Evolutionary conservation across 2,329 filamentous ascomycete genomes (phyloP), one percentile per base, ranked within the genome.

Genomic region (Trichoderma sp.): DNA sequence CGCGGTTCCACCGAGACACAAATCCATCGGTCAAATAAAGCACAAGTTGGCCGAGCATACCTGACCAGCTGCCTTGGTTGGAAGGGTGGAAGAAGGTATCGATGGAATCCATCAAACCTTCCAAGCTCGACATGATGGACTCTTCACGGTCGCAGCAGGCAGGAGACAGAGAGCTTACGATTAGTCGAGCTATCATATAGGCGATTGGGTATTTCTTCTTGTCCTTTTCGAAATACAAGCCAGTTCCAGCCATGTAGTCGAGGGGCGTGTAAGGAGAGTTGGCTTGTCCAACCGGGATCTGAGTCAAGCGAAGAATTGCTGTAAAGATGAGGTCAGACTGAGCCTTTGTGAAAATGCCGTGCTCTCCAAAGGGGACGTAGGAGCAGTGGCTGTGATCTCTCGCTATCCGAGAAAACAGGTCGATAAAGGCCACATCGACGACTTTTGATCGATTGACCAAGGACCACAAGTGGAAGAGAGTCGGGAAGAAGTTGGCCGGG

Each of bases 51-150:
- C 94, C 91, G 54, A 99, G 83, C 72, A 95, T 91, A 75, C 89
- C 93, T 1, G 95, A 97, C 96, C 96, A 99, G 16, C 84, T 84
- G 16, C 96, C 96, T 64, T 95, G 92, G 78, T 99, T 99, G 2
- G 96, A 99, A 2, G 96, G 96, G 75, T 99, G 96, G 84, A 97
- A 99, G 80, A 99, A 99, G 0, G 96, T 99, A 79, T 99, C 96
- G 58, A 98, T 91, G 3, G 94, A 96, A 78, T 98, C 92, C 73
- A 99, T 91, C 64, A 99, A 84, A 0, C 93, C 95, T 78, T 99
- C 95, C 5, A 99, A 86, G 72, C 92, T 93, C 39, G 91, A 88
- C 74, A 99, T 81, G 54, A 97, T 88, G 0, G 94, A 98, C 67
- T 90, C 90, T 34, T 90, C 85, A n/a, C 88, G 84, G 52, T 92